Evolutionary conservation across 768 basidiomycete species (phyloP).

Genomic region (Boletus sp.): DNA sequence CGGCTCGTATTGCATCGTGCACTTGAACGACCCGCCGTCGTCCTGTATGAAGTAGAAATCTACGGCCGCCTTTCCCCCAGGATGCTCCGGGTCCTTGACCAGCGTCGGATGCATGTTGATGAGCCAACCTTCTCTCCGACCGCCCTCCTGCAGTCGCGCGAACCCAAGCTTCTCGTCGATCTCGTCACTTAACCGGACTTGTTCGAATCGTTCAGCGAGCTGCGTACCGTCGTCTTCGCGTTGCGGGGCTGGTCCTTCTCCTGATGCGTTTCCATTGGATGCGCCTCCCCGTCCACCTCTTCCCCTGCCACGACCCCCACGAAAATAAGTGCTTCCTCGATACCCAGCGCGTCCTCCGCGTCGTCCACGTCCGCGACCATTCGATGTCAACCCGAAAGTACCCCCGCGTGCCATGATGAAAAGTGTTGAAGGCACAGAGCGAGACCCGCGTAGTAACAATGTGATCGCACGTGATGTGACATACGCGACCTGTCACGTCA

Average conservation of each 20-base stretch:
- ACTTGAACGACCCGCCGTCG: conserved; percentile 95
- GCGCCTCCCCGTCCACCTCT: conserved; percentile 35
- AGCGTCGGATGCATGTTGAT: conserved; percentile 99
- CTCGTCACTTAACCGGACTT: conserved; percentile 70
- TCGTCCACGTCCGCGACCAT: conserved; percentile 38
- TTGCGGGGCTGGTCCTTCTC: conserved; percentile 51
- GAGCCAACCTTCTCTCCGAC: conserved; percentile 83
- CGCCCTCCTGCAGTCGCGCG: conserved; percentile 72
- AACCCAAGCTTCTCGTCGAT: conserved; percentile 95
- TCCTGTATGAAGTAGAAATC: conserved; percentile 98
- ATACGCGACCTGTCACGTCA: conserved; percentile 23
- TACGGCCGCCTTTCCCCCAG: conserved; percentile 84
- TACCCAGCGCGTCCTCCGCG: conserved; percentile 37
- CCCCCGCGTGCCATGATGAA: conserved; percentile 42
- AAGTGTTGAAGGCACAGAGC: not conserved
- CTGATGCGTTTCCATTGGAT: conserved; percentile 31
- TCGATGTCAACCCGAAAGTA: conserved; percentile 55
- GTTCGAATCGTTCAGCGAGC: conserved; percentile 83
- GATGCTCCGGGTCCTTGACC: conserved; percentile 80
- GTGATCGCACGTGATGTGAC: conserved; percentile 24
- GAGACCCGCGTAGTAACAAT: conserved; percentile 5
- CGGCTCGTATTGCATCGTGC: conserved; percentile 87
- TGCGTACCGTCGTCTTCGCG: conserved; percentile 91
- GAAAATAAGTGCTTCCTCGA: conserved; percentile 33
- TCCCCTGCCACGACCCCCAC: conserved; percentile 52